Base-by-base conservation (phyloP, 2,329 filamentous ascomycete genomes). In the Sphaerostilbella broomeana region DNA sequence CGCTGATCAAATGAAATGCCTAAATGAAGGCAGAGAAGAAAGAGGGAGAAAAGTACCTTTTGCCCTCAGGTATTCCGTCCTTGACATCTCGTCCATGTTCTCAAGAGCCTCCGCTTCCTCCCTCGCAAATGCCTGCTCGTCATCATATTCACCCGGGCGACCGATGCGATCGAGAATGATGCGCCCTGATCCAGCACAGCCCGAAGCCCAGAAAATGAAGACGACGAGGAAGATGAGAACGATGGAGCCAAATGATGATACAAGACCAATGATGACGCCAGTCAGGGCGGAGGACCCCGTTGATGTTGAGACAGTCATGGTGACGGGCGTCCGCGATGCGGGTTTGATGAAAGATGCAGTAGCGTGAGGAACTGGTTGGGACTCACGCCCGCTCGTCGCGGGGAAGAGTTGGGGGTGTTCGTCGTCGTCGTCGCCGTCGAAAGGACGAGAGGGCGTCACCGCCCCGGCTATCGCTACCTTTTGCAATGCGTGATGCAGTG, bases 91-190 rank as follows among this genome's bases (percentile, higher is more conserved):
- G 59, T 95, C 89, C 92, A 98, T 98, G 42, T 77, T 76, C 69
- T 94, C 90, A 60, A 98, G 67, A 43, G 92, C 92, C 63, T 95
- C 88, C 24, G 86, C 88, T 76, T 98, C 92, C 62, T 97, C 92
- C 57, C 86, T 81, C 48, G 81, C 75, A 67, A 95, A 95, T 9
- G 87, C 86, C 66, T 97, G 90, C 62, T 97, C 92, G 65, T 98
- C 92, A 60, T 98, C 92, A 62, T 88, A 98, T 65, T 97, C 92
- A 53, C 92, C 92, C 1, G 92, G 92, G 44, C 90, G 76, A 31
- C 88, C 88, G 61, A 98, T 83, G 48, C 90, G 81, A 67, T 98
- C 92, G 51, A 98, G 76, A 47, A 97, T 78, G 57, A 98, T 95
- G 51, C 90, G 79, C 29, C 90, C 90, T 35, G 83, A 83, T 39